phyloP scores from a whole-genome alignment of 345 rosid genomes.

The Kernera saxatilis region DNA sequence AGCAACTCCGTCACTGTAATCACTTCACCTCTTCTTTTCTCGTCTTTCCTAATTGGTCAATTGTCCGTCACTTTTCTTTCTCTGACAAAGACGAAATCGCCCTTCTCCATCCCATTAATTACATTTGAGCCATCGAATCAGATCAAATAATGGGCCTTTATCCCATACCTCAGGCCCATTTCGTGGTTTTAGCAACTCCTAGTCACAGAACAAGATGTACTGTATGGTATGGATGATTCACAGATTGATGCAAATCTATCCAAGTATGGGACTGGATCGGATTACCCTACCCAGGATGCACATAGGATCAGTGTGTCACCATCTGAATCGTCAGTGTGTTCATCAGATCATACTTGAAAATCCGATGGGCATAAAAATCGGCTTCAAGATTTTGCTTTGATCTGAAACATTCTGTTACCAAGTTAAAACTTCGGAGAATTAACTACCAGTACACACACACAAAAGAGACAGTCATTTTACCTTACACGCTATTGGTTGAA shows the following conservation, averaged over 20 bases:
- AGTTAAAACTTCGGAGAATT: neutral
- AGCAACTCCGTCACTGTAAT: neutral
- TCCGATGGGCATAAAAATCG: neutral
- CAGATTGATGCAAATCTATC: too few relatives aligned
- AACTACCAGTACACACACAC: neutral
- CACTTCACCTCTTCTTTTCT: neutral
- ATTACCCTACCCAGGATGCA: too few relatives aligned
- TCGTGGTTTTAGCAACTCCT: neutral
- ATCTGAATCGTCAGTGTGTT: neutral
- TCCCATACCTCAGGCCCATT: neutral
- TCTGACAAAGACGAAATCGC: neutral
- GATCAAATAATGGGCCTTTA: neutral
- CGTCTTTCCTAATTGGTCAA: neutral
- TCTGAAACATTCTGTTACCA: neutral
- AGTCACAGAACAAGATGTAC: too few relatives aligned
- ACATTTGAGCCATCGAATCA: neutral
- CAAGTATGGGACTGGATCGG: too few relatives aligned
- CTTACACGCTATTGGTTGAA: slow-evolving; percentile 38
- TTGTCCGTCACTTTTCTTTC: too few relatives aligned
- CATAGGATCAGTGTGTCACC: neutral
- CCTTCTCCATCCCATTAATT: neutral
- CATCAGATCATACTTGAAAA: too few relatives aligned
- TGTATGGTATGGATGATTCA: too few relatives aligned
- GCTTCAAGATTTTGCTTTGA: neutral
- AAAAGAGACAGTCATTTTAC: neutral